phyloP scores from a whole-genome alignment of 202 grass and related monocot genomes.

The Cymbopogon flexuosus region DNA sequence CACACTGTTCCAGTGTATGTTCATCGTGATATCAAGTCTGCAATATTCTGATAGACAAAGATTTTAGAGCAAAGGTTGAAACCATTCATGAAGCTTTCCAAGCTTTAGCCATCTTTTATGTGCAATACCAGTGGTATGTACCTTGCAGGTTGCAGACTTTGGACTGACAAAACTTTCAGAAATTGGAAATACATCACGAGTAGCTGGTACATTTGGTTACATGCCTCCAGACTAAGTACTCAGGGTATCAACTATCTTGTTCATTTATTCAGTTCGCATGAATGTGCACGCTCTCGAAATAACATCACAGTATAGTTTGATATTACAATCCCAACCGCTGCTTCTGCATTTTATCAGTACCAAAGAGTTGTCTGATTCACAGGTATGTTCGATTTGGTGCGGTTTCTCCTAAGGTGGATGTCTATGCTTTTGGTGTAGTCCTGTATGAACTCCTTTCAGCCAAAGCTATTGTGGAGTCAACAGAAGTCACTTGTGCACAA shows the following conservation, averaged over 20 bases:
- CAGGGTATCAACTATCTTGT: background rate
- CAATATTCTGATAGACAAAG: constrained; percentile 93
- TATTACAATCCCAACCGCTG: background rate
- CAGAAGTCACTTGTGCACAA: constrained; percentile 44
- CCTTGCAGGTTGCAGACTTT: constrained; percentile 91
- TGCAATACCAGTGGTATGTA: constrained; percentile 25
- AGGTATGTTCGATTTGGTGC: constrained; percentile 76
- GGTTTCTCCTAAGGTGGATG: constrained; percentile 85
- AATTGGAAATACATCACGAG: constrained; percentile 51
- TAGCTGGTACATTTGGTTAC: constrained; percentile 97
- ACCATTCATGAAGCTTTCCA: background rate
- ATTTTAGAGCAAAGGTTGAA: constrained; percentile 68
- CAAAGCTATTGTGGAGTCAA: constrained; percentile 62
- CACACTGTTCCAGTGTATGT: constrained; percentile 92
- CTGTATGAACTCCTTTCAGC: constrained; percentile 91
- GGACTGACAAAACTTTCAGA: constrained; percentile 78
- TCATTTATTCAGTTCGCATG: background rate
- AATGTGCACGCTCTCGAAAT: background rate
- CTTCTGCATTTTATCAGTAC: background rate
- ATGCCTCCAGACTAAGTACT: constrained; percentile 77
- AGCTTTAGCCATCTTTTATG: background rate
- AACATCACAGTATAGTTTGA: background rate
- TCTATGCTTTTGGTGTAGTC: constrained; percentile 85
- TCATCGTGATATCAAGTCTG: constrained; percentile 92
- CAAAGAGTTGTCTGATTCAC: background rate